Evolutionary conservation across 2,329 filamentous ascomycete genomes (phyloP), one percentile per base, ranked within the genome.

Genomic region (Geosmithia flava): DNA sequence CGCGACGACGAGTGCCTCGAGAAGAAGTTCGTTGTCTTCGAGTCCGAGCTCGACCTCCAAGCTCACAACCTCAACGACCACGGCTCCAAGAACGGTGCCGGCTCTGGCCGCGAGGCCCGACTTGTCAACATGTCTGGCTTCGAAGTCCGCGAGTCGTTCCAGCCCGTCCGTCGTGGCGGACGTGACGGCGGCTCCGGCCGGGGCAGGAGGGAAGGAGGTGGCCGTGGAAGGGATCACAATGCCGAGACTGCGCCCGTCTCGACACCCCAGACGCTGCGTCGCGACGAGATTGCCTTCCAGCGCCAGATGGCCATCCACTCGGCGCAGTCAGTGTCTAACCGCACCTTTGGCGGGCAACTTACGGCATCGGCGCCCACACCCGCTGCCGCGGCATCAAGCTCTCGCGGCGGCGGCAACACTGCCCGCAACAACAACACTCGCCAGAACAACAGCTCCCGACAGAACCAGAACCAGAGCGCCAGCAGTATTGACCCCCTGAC

Each of bases 11-110:
- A 95, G 59, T 98, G 93, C 58, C 62, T 93, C 59, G 93, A 97
- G 56, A 95, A 95, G 76, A 97, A 96, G 62, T 96, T 97, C 61
- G 85, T 97, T 29, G 93, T 97, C 1, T 98, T 98, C 56, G 87
- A 88, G 48, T 90, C 89, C 0, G 87, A 96, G 59, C 82, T 98
- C 72, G 93, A 98, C 58, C 69, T 98, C 44, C 95, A 97, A 63
- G 93, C 85, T 3, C 93, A 98, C 66, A 87, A 95, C 62, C 68
- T 98, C 10, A 83, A 85, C 56, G 78, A 83, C 48, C 93, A 98
- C 60, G 87, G 83, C 0, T 87, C 88, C 8, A 96, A 95, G 58
- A 16, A 13, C 11, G 33, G 33, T 3, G 33, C 6, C 23, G 85
- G 91, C 55, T 81, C 85, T 2, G 75, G 89, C 49, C 76, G 88